A percentile compares a stretch with the other conserved stretches of the same genome.
Evolutionary conservation across 1,284 basidiomycete genomes (phyloP).

Genomic region (Fomes fomentarius): DNA sequence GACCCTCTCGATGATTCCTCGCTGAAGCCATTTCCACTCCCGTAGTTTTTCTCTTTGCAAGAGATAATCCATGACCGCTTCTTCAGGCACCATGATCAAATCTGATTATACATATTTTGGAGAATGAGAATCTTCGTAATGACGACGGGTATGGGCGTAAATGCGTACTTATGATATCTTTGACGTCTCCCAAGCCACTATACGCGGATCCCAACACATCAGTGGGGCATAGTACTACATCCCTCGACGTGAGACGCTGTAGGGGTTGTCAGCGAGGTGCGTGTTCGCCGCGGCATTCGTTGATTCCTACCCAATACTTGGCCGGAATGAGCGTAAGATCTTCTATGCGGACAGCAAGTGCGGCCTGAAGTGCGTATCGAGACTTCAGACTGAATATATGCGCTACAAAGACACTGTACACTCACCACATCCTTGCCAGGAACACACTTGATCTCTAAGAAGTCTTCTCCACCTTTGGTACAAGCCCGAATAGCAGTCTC

Average conservation of each 20-base stretch:
- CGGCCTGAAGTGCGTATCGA: too few species aligned
- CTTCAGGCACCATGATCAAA: background rate
- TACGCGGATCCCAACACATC: too few species aligned
- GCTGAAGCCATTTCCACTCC: conserved; percentile 7
- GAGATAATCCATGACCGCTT: background rate
- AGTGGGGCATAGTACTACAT: background rate
- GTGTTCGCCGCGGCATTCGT: too few species aligned
- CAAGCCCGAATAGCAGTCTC: conserved; percentile 1
- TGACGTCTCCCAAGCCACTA: too few species aligned
- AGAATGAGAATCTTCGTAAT: background rate
- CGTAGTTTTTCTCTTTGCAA: conserved; percentile 3
- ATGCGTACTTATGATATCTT: too few species aligned
- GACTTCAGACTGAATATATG: too few species aligned
- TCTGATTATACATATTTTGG: too few species aligned
- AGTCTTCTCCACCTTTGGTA: background rate
- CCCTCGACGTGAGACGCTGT: background rate
- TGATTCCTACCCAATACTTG: background rate
- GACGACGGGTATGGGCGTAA: too few species aligned
- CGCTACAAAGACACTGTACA: background rate
- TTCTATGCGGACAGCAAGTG: background rate
- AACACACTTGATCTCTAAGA: background rate
- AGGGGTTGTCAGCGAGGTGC: too few species aligned
- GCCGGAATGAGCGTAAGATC: background rate
- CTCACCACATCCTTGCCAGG: background rate
- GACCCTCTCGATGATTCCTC: too few species aligned